Evolutionary conservation across 495 filamentous ascomycete genomes (phyloP), one percentile per base, ranked within the genome.

Genomic region (Talaromyces nanjingensis): DNA sequence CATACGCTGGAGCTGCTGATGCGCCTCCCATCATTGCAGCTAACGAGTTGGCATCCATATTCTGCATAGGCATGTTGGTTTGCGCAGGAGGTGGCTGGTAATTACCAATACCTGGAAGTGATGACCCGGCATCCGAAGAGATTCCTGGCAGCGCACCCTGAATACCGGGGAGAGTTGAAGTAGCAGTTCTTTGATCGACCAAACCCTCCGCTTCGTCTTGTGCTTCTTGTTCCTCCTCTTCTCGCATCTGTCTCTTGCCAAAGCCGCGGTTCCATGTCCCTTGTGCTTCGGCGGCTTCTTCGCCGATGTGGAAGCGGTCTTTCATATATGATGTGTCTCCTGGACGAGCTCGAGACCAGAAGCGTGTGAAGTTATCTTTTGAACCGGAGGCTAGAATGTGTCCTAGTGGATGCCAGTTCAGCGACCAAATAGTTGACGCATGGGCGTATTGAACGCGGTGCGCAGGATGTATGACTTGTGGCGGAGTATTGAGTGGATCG

Each of bases 331-430:
- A 86, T 59, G 82, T 84, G 67, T 97, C 94, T 33, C 94, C 94
- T 3, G 94, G 94, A 55, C 94, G 80, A 6, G 90, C 80, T 20
- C 94, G 86, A 14, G 91, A 90, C 94, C 94, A 98, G 78, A 98
- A 98, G 37, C 93, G 86, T 7, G 94, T 97, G 54, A 96, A 91
- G 55, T 93, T 89, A 74, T 98, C 94, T 73, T 98, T 98, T 2
- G 93, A 97, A 4, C 94, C 94, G n/a, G 94, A 96, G n/a, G 92
- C 92, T 27, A 98, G 83, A 64, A 98, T 93, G 69, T 98, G 94
- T 22, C 94, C 94, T 0, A 97, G 79, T 1, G 94, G 94, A 69
- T 98, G 94, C 91, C 94, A 98, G 78, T 96, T 92, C 24, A 98
- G 80, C 4, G 92, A 93, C 94, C 94, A 98, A 63, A 98, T 93